phyloP scores from a whole-genome alignment of 169 alveolate genomes.

The Besnoitia besnoiti region DNA sequence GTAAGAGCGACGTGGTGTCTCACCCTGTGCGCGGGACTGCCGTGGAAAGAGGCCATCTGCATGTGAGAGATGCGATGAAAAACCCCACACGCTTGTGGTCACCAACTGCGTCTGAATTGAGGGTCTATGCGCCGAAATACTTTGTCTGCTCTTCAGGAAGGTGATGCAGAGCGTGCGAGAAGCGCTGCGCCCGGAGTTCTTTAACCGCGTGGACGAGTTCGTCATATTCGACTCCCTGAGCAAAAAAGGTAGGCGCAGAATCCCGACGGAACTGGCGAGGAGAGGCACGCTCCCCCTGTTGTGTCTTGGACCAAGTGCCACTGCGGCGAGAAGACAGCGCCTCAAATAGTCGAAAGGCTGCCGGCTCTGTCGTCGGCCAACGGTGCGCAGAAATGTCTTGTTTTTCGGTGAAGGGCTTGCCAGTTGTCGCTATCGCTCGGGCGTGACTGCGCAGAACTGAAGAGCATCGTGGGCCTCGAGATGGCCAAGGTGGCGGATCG shows the following conservation, averaged over 20 bases:
- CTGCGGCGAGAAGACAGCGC: not conserved
- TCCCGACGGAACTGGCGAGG: no score
- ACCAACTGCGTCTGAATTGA: no score
- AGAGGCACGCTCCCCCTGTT: no score
- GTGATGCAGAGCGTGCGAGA: slow-evolving; percentile 66
- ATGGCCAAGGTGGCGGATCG: slow-evolving; percentile 82
- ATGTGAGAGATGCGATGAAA: no score
- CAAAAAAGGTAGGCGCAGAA: slow-evolving; percentile 50
- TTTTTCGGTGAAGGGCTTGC: no score
- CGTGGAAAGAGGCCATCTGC: no score
- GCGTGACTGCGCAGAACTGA: slow-evolving; percentile 82
- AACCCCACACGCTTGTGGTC: no score
- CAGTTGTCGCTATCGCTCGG: no score
- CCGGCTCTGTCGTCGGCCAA: no score
- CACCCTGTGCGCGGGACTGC: not conserved
- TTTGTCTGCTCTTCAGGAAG: slow-evolving; percentile 48
- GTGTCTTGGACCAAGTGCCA: no score
- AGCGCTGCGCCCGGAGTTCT: slow-evolving; percentile 88
- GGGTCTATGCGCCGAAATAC: no score
- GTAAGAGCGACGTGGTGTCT: not conserved
- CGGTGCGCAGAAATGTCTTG: not conserved
- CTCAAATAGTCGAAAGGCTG: not conserved
- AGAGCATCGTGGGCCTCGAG: slow-evolving; percentile 83
- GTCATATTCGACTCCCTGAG: slow-evolving; percentile 70
- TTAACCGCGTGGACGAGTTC: slow-evolving; percentile 90